Conservation (phyloP, 139 green algal genomes). For the Chlorella vulgaris region DNA sequence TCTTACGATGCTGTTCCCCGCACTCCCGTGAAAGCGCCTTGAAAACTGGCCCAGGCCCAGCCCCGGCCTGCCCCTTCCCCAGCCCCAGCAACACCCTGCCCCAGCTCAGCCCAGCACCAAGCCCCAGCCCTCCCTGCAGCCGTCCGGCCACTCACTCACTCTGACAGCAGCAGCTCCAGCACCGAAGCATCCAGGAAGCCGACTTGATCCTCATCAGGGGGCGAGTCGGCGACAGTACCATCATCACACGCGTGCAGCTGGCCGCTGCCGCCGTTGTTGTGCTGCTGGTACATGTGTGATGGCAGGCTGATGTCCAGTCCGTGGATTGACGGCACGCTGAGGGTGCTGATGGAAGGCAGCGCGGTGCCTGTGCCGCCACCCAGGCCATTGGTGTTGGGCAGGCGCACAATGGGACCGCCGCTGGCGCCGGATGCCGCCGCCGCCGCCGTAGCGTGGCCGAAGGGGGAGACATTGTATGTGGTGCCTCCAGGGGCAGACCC, state of each 20-base stretch:
- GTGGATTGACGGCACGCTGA: background rate
- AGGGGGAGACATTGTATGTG: background rate
- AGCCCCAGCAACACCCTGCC: no score
- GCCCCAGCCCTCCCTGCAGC: no score
- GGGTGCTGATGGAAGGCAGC: background rate
- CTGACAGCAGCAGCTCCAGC: constrained; percentile 40
- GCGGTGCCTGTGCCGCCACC: background rate
- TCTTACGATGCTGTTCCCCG: no score
- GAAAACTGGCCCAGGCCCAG: no score
- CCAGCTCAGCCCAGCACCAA: no score
- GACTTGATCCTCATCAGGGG: constrained; percentile 14
- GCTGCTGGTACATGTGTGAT: background rate
- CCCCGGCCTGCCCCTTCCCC: no score
- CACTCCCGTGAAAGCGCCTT: no score
- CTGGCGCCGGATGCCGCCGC: no score
- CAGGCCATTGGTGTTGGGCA: background rate
- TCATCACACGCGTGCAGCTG: no score
- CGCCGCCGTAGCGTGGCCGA: no score
- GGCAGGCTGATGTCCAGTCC: background rate
- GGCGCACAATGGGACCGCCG: background rate
- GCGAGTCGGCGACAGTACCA: background rate
- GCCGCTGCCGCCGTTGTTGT: background rate
- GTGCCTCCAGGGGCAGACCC: no score
- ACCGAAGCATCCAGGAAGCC: constrained; percentile 37
- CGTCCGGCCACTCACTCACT: constrained; percentile 16